phyloP scores from a whole-genome alignment of 306 rosid species.

The Lupinus albus region DNA sequence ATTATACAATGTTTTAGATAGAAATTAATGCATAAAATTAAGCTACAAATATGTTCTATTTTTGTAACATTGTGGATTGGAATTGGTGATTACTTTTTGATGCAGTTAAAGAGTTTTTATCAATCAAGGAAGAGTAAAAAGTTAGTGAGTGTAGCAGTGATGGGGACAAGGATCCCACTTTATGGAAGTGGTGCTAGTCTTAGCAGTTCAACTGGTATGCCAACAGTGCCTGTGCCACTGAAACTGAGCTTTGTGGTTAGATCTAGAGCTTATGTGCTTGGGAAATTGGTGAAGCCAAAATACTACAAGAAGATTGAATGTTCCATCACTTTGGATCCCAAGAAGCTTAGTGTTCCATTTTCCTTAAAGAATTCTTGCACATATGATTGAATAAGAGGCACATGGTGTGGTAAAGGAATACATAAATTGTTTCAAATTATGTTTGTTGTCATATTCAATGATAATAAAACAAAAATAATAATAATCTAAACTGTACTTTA shows the following conservation, averaged over 20 bases:
- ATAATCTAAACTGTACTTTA: too few species aligned
- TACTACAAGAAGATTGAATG: constrained; percentile 66
- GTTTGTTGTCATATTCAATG: too few species aligned
- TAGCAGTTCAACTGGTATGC: constrained; percentile 72
- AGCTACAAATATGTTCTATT: too few species aligned
- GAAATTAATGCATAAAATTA: too few species aligned
- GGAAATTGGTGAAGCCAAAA: constrained; percentile 84
- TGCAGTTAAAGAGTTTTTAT: constrained; percentile 68
- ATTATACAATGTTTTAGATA: too few species aligned
- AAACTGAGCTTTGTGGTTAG: constrained; percentile 61
- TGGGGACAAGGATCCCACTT: constrained; percentile 67
- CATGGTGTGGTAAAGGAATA: not conserved
- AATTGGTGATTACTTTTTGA: not conserved
- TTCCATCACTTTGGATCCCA: constrained; percentile 64
- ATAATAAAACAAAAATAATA: too few species aligned
- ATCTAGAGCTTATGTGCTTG: constrained; percentile 83
- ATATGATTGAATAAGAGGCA: constrained; percentile 22
- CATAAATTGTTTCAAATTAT: too few species aligned
- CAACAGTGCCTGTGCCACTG: constrained; percentile 66
- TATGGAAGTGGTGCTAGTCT: constrained; percentile 83
- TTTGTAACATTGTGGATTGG: too few species aligned
- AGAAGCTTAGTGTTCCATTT: constrained; percentile 58
- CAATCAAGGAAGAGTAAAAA: constrained; percentile 78
- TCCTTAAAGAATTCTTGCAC: constrained; percentile 72
- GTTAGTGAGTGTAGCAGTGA: constrained; percentile 56